phyloP scores from a whole-genome alignment of 805 yeast species.

The Saccharomycopsis javanensis region DNA sequence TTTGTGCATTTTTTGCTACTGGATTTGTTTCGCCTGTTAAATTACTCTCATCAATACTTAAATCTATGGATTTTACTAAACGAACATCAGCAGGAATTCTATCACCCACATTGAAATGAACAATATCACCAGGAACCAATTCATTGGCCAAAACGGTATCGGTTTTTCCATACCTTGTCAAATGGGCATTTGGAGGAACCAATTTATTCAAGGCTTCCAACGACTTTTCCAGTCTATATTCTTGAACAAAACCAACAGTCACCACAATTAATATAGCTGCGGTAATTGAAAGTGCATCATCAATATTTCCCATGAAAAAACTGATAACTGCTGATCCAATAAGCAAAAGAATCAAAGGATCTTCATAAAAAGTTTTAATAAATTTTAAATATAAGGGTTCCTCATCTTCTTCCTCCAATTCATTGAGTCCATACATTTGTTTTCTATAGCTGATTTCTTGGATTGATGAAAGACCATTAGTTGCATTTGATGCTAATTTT shows the following conservation, averaged over 20 bases:
- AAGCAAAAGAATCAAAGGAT: slow-evolving; percentile 79
- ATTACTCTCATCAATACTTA: slow-evolving; percentile 85
- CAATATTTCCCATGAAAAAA: slow-evolving; percentile 89
- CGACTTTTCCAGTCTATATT: slow-evolving; percentile 89
- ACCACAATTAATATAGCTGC: slow-evolving; percentile 90
- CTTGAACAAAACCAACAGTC: slow-evolving; percentile 95
- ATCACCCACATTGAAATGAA: slow-evolving; percentile 85
- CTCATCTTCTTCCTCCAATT: slow-evolving; percentile 64
- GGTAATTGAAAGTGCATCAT: slow-evolving; percentile 91
- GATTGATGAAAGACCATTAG: slow-evolving; percentile 51
- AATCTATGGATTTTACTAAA: slow-evolving; percentile 64
- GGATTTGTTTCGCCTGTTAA: slow-evolving; percentile 94
- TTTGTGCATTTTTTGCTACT: slow-evolving; percentile 46
- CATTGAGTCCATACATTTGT: slow-evolving; percentile 72
- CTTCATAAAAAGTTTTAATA: slow-evolving; percentile 71
- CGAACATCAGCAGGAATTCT: slow-evolving; percentile 94
- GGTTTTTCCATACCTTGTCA: slow-evolving; percentile 71
- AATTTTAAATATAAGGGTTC: slow-evolving; percentile 67
- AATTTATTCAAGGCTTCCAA: slow-evolving; percentile 84
- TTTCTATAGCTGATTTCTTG: slow-evolving; percentile 70
- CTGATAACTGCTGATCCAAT: slow-evolving; percentile 85
- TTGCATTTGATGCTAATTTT: slow-evolving; percentile 52
- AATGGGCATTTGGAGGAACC: slow-evolving; percentile 95
- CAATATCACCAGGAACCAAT: slow-evolving; percentile 94
- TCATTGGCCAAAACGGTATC: slow-evolving; percentile 77